phyloP scores from a whole-genome alignment of 2,329 filamentous ascomycete species.

The Fusarium ambrosium region DNA sequence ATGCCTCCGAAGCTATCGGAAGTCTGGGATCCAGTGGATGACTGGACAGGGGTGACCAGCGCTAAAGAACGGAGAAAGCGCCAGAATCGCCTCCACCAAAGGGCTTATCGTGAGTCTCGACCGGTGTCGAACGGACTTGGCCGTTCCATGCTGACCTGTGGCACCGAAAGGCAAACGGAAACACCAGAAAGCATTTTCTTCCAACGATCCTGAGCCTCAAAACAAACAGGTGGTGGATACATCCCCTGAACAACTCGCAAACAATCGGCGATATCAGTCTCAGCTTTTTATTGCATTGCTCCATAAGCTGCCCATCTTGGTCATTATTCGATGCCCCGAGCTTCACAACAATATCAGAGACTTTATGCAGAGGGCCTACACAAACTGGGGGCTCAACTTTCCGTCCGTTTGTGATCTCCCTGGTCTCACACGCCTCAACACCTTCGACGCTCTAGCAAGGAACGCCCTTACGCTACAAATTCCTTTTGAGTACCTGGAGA shows the following conservation, averaged over 20 bases:
- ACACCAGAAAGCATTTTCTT: neutral
- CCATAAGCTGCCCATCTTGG: neutral
- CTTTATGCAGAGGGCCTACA: neutral
- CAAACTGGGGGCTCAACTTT: neutral
- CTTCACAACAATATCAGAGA: neutral
- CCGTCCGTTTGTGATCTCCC: neutral
- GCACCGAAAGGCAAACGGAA: neutral
- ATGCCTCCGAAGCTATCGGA: slow-evolving; percentile 12
- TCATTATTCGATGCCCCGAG: neutral
- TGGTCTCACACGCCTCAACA: neutral
- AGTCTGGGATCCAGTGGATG: slow-evolving; percentile 10
- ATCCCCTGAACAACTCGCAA: neutral
- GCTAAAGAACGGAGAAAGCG: slow-evolving; percentile 5
- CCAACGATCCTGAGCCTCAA: neutral
- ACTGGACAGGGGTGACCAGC: slow-evolving; percentile 9
- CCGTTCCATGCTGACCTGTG: neutral
- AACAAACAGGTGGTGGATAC: neutral
- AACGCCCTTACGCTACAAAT: neutral
- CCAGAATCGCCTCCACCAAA: slow-evolving; percentile 19
- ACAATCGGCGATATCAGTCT: neutral
- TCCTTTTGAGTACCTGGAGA: neutral
- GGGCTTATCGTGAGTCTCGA: slow-evolving; percentile 6
- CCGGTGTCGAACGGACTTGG: neutral
- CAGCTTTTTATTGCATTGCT: neutral
- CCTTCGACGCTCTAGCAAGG: neutral